Evolutionary conservation across 148 eudicot species (phyloP), one percentile per base, ranked within the genome.

Genomic region (Nepenthes gracilis): DNA sequence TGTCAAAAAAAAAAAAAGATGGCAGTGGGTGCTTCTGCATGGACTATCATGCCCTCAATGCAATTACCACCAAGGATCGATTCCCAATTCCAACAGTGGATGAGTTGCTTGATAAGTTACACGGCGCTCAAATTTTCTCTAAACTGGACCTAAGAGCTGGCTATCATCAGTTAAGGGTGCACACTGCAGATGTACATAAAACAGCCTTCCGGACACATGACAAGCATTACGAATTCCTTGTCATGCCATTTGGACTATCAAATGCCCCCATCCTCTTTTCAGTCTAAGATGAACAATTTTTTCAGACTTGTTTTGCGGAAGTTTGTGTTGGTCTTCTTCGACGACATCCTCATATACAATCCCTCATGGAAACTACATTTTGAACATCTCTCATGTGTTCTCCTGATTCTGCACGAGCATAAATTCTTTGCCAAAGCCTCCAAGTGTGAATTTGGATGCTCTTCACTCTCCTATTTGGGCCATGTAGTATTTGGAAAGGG

Each of bases 181-280:
- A 54, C 1, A 10, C 51, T 38, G n/a, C 6, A 4, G 40, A 64
- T 13, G 33, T 54, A 1, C 11, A 7, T 3, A 64, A 64, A 12
- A 54, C 37, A 1, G 38, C 67, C 1, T 64, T 64, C n/a, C n/a
- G 37, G 1, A 64, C 59, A 2, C 67, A 43, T 43, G 6, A 38
- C 3, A 52, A 51, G 2, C 67, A 64, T 13, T 64, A 54, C 33
- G 50, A 64, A 33, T 64, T 54, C 12, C 2, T 36, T 11, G 67
- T 38, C 3, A 54, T 53, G 58, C 58, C 67, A n/a, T 40, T 64
- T 64, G 59, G 67, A 4, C 45, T 64, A 0, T 33, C 50, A 8
- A 54, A 55, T 43, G 59, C 67, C n/a, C 38, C 23, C 59, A 1
- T 33, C 59, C 9, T 40, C 38, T 0, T 64, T 64, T 33, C 58